A percentile compares a stretch with the other conserved stretches of the same genome.
Evolutionary conservation across 768 basidiomycete species (phyloP).

Genomic region (Neoboletus brunneissimus): DNA sequence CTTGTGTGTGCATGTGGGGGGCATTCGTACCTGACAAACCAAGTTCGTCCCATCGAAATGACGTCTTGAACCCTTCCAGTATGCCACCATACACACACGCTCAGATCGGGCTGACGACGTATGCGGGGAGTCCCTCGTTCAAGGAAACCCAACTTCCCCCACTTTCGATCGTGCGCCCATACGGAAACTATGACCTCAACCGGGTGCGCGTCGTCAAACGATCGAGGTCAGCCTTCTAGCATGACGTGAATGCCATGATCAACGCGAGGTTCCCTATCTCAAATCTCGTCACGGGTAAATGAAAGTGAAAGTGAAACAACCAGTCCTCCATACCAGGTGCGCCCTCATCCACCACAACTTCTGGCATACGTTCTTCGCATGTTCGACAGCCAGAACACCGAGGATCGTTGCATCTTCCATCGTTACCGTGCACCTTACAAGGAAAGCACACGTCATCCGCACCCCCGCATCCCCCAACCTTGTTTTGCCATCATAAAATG

Average conservation of each 20-base stretch:
- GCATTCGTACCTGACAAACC: not conserved
- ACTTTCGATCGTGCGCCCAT: conserved; percentile 4
- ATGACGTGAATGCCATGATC: conserved; percentile 9
- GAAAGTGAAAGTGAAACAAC: not conserved
- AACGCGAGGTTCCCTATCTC: conserved; percentile 8
- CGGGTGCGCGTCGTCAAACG: not conserved
- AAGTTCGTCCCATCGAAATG: not conserved
- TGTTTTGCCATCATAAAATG: conserved; percentile 11
- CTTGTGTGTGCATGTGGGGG: not conserved
- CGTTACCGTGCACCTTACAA: not conserved
- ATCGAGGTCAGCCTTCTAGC: conserved; percentile 5
- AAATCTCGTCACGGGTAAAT: conserved; percentile 11
- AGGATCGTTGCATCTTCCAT: conserved; percentile 9
- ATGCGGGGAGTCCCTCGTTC: not conserved
- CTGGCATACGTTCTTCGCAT: conserved; percentile 18
- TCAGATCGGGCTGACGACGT: conserved; percentile 5
- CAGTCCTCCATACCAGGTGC: not conserved
- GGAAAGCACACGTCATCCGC: conserved; percentile 17
- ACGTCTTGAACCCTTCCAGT: not conserved
- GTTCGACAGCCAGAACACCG: conserved; percentile 6
- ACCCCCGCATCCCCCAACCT: conserved; percentile 23
- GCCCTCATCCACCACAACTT: not conserved
- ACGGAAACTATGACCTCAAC: conserved; percentile 9
- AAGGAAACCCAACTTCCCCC: not conserved
- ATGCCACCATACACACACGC: not conserved